Percentiles rank a stretch among this genome's conserved stretches.
These are phyloP conservation scores for Rhodotorula sp. DNA, from an alignment of 1,284 basidiomycete genomes.

Conservation along the genomic window DNA sequence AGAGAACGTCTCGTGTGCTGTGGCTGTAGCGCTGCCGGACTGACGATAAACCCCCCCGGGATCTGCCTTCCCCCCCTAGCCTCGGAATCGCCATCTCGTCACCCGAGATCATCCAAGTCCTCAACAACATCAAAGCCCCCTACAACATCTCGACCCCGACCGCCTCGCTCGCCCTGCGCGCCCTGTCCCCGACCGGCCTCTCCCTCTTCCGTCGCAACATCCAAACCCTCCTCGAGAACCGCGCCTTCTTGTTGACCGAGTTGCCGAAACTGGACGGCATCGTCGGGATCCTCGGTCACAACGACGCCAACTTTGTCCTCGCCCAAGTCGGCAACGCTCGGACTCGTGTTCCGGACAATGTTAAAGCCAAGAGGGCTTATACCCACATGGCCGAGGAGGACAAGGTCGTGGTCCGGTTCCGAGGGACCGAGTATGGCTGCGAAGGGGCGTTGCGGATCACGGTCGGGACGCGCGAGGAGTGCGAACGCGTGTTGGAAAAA, in stretches of 20 bases:
- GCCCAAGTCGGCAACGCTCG: slow-evolving; percentile 64
- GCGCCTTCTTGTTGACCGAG: slow-evolving; percentile 16
- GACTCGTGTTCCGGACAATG: slow-evolving; percentile 62
- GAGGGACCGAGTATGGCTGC: slow-evolving; percentile 85
- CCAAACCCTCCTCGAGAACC: slow-evolving; percentile 35
- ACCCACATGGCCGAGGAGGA: slow-evolving; percentile 78
- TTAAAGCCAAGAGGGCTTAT: slow-evolving; percentile 70
- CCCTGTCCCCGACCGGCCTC: slow-evolving; percentile 65
- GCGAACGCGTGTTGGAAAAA: slow-evolving; percentile 48
- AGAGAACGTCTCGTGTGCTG: too few relatives aligned
- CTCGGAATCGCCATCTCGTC: slow-evolving; percentile 88
- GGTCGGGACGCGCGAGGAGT: slow-evolving; percentile 82
- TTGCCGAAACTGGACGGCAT: slow-evolving; percentile 54
- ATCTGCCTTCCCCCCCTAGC: slow-evolving; percentile 52
- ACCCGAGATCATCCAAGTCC: slow-evolving; percentile 83
- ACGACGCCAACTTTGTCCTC: slow-evolving; percentile 90
- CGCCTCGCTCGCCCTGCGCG: slow-evolving; percentile 76
- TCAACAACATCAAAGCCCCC: slow-evolving; percentile 95
- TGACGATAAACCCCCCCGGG: not conserved
- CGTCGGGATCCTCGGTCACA: slow-evolving; percentile 72
- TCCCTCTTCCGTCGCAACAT: slow-evolving; percentile 56
- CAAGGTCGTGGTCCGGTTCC: slow-evolving; percentile 86
- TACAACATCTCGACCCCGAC: slow-evolving; percentile 95
- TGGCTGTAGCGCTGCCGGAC: too few relatives aligned
- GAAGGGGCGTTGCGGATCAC: slow-evolving; percentile 85